Percentiles rank a stretch among this genome's conserved stretches.
Conservation (phyloP, 805 yeast species). For the Metschnikowia chrysomelidarum region DNA sequence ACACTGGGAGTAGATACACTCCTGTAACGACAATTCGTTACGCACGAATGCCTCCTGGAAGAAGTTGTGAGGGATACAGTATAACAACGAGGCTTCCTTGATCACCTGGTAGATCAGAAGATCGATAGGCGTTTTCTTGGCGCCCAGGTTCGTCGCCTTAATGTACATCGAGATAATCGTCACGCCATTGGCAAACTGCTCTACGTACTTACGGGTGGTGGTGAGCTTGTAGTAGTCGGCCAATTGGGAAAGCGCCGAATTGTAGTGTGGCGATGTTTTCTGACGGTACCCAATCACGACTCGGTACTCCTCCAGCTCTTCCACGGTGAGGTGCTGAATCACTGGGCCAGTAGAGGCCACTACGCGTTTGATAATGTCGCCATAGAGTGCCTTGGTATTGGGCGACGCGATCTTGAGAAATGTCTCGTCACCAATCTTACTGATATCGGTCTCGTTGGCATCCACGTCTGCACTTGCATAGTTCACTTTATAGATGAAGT, state of each 20-base stretch:
- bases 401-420: slow-evolving; percentile 74
- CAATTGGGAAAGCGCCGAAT: slow-evolving; percentile 80
- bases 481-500: slow-evolving; percentile 76
- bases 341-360: slow-evolving; percentile 84
- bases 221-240: slow-evolving; percentile 85
- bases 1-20: slow-evolving; percentile 90
- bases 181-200: slow-evolving; percentile 86
- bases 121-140: slow-evolving; percentile 52
- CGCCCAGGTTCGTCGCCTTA: slow-evolving; percentile 28
- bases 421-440: slow-evolving; percentile 71
- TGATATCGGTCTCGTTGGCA: slow-evolving; percentile 49
- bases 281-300: slow-evolving; percentile 86
- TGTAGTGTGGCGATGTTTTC: slow-evolving; percentile 80
- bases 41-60: slow-evolving; percentile 71
- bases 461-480: slow-evolving; percentile 22
- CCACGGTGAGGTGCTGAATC: slow-evolving; percentile 79
- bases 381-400: slow-evolving; percentile 77
- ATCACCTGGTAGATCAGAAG: slow-evolving; percentile 83
- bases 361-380: slow-evolving; percentile 68
- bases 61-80: slow-evolving; percentile 84
- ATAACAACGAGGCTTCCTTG: slow-evolving; percentile 90
- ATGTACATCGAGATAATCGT: slow-evolving; percentile 86
- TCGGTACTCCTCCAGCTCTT: slow-evolving; percentile 79
- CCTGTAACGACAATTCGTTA: slow-evolving; percentile 87
- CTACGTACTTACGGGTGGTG: slow-evolving; percentile 88